Percentiles rank a stretch among this genome's conserved stretches.
Conservation (phyloP, 2,329 filamentous ascomycete species). For the Penicillium frequentans region DNA sequence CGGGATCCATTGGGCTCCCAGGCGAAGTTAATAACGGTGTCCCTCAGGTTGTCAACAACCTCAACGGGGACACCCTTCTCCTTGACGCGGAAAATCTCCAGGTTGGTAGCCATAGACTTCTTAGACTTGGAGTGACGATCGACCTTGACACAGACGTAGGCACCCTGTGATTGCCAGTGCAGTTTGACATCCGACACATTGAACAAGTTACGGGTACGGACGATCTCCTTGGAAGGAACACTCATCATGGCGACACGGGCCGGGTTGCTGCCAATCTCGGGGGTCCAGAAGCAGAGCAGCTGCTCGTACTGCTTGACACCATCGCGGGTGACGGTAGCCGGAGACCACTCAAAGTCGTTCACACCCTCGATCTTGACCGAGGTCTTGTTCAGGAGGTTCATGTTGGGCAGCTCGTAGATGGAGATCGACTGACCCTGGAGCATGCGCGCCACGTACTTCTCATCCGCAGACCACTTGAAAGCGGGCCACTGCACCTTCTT, state of each 20-base stretch:
- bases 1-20: conserved; percentile 98
- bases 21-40: conserved; percentile 98
- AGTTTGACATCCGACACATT: conserved; percentile 97
- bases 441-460: conserved; percentile 94
- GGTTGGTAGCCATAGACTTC: conserved; percentile 93
- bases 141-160: conserved; percentile 97
- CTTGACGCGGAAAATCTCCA: conserved; percentile 95
- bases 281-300: conserved; percentile 97
- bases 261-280: conserved; percentile 95
- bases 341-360: conserved; percentile 97
- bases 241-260: conserved; percentile 97
- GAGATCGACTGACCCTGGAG: conserved; percentile 86
- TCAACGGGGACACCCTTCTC: conserved; percentile 99
- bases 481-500: conserved; percentile 97
- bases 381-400: conserved; percentile 87
- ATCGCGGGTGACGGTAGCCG: conserved; percentile 76
- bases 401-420: conserved; percentile 83
- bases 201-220: conserved; percentile 94
- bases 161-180: conserved; percentile 95
- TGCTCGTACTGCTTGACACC: conserved; percentile 91
- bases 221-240: conserved; percentile 89
- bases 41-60: conserved; percentile 95
- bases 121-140: conserved; percentile 99
- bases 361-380: conserved; percentile 96
- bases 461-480: conserved; percentile 98